A percentile compares a stretch with the other conserved stretches of the same genome.
These are phyloP conservation scores for Lecanicillium sp. DNA, from an alignment of 2,329 filamentous ascomycete species.

Conservation along the genomic window DNA sequence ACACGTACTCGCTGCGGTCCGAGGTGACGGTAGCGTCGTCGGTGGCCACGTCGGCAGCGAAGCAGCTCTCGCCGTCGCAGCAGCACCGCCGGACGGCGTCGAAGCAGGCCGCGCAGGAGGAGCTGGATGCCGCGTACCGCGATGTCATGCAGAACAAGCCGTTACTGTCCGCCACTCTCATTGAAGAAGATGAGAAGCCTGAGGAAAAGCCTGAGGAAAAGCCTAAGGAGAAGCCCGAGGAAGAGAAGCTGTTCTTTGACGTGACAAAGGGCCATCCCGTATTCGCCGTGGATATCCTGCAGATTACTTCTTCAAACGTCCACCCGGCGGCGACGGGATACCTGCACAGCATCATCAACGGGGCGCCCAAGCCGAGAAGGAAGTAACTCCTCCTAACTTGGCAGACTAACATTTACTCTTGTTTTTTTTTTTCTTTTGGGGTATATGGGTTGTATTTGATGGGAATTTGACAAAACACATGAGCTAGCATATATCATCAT, in stretches of 20 bases:
- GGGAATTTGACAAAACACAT: too few relatives aligned
- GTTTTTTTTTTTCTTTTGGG: not conserved
- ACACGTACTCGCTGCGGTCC: constrained; percentile 8
- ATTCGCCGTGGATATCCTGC: constrained; percentile 9
- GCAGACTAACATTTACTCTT: not conserved
- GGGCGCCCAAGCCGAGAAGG: constrained; percentile 7
- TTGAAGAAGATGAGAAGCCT: too few relatives aligned
- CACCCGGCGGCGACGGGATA: constrained; percentile 12
- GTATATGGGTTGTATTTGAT: too few relatives aligned
- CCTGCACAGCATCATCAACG: constrained; percentile 9
- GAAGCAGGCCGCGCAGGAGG: constrained; percentile 9
- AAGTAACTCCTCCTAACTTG: not conserved
- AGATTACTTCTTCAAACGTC: not conserved
- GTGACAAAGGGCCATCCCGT: constrained; percentile 4
- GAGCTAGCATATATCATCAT: too few relatives aligned
- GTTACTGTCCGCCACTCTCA: not conserved
- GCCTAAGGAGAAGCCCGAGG: not conserved
- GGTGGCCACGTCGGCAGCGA: too few relatives aligned
- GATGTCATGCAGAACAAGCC: constrained; percentile 12
- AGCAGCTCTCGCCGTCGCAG: too few relatives aligned
- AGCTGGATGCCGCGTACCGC: constrained; percentile 5
- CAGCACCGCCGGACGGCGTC: constrained; percentile 6
- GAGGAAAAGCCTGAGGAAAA: not conserved
- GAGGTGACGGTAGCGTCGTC: constrained; percentile 8
- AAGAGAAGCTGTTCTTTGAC: constrained; percentile 10